Evolutionary conservation across 495 filamentous ascomycete species (phyloP).

Genomic region (Acidomyces sp.): DNA sequence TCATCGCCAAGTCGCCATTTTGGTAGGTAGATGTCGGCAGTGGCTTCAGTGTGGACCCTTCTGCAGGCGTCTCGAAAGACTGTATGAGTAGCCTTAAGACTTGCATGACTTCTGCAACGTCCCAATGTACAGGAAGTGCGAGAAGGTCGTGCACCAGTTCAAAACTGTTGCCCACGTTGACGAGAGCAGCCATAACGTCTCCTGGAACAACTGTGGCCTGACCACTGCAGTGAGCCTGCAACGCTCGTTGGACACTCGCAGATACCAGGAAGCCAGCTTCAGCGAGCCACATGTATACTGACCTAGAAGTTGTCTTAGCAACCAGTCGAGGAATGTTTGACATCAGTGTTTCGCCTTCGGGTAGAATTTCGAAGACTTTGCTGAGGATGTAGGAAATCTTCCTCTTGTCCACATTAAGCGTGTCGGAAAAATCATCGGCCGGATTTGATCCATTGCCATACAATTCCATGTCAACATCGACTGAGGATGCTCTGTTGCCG

Average conservation of each 20-base stretch:
- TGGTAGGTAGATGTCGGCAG: slow-evolving; percentile 1
- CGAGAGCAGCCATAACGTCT: slow-evolving; percentile 27
- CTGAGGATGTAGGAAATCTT: slow-evolving; percentile 3
- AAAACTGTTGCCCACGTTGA: slow-evolving; percentile 25
- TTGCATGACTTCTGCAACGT: slow-evolving; percentile 34
- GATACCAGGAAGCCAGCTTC: slow-evolving; percentile 24
- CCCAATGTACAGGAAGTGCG: slow-evolving; percentile 26
- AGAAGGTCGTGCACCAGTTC: slow-evolving; percentile 26
- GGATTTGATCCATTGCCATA: background rate
- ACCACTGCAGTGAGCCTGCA: background rate
- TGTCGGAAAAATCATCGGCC: background rate
- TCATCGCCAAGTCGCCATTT: slow-evolving; percentile 16
- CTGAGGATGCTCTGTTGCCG: no score
- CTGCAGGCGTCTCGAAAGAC: slow-evolving; percentile 22
- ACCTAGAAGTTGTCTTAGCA: background rate
- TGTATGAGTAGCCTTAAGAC: slow-evolving; percentile 28
- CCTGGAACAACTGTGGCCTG: slow-evolving; percentile 16
- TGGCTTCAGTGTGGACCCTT: background rate
- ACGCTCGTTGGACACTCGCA: slow-evolving; percentile 18
- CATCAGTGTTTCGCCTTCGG: background rate
- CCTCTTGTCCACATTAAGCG: background rate
- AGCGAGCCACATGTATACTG: slow-evolving; percentile 23
- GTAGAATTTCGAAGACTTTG: background rate
- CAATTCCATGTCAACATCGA: background rate
- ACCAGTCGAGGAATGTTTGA: background rate